phyloP scores from a whole-genome alignment of 495 filamentous ascomycete species.

The Penicillium dipodomyicola region DNA sequence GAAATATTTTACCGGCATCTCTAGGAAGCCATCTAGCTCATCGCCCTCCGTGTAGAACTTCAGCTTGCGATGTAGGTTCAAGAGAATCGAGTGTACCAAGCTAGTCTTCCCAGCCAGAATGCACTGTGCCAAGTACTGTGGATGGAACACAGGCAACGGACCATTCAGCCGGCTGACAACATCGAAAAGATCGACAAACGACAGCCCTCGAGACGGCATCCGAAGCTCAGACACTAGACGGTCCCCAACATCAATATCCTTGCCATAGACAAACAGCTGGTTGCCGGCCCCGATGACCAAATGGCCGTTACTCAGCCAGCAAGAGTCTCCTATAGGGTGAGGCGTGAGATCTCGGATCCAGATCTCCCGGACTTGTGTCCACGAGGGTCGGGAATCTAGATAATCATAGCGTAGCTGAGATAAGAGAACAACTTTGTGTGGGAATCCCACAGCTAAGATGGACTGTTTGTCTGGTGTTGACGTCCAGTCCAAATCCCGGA shows the following conservation, averaged over 20 bases:
- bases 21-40: constrained; percentile 73
- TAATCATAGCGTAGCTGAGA: constrained; percentile 95
- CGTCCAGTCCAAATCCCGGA: constrained; percentile 91
- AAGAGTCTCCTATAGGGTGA: constrained; percentile 88
- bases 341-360: constrained; percentile 78
- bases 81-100: constrained; percentile 71
- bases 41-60: constrained; percentile 86
- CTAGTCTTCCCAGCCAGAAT: constrained; percentile 75
- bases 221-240: constrained; percentile 63
- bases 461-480: constrained; percentile 89
- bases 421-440: constrained; percentile 77
- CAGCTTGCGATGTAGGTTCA: constrained; percentile 71
- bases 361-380: constrained; percentile 82
- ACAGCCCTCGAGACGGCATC: constrained; percentile 53
- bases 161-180: constrained; percentile 81
- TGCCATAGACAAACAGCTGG: constrained; percentile 85
- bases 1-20: constrained; percentile 70
- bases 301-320: constrained; percentile 81
- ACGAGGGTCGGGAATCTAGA: constrained; percentile 82
- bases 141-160: constrained; percentile 88
- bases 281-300: constrained; percentile 88
- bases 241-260: constrained; percentile 63
- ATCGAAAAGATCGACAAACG: constrained; percentile 66
- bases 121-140: constrained; percentile 85
- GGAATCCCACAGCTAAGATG: constrained; percentile 88